Base-by-base conservation (phyloP, 495 filamentous ascomycete species). In the Aspergillus asperescens region DNA sequence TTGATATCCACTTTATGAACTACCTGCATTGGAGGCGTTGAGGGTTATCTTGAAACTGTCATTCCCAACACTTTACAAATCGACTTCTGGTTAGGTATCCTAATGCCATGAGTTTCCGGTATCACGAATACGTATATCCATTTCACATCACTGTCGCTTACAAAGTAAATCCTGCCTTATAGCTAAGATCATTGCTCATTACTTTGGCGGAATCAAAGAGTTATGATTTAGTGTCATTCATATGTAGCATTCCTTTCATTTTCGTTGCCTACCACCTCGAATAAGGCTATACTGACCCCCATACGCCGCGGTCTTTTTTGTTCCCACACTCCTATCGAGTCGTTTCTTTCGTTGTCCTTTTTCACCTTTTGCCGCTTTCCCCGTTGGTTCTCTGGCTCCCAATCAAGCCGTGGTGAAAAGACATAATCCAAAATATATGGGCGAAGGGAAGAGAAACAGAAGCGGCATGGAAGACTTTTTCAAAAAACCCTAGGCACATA, bases 201-300 rank as follows among this genome's bases (percentile, higher is more conserved):
- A n/a, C 22, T 10, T 18, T 10, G 13, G 13, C 12, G n/a, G n/a
- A n/a, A n/a, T n/a, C n/a, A n/a, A 23, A 37, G 1, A 35, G 15
- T 15, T 34, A 25, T 35, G 2, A 47, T 47, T 10, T 20, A 35
- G 27, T 34, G 15, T 47, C 32, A 49, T 49, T 35, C 46, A 49
- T 49, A 15, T 20, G 39, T 32, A 46, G 3, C 43, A 49, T 39
- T 23, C 29, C 46, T 57, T 25, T 35, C 41, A 44, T 32, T 34
- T 32, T 31, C 29, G 13, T 47, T 35, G 50, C 55, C 37, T 40
- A 59, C 61, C 59, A 61, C 48, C 61, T 57, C 62, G 61, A 62
- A 54, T 58, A 60, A 64, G 58, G 65, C 61, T 59, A 70, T 57
- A 62, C 62, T 56, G 66, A 70, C 67, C 67, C 67, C 66, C 57